Evolutionary conservation across 129 eudicot species (phyloP).

Genomic region (sunflower (Helianthus annuus)): HanXRQr2.0-SUNRISE NC_035445.2:172985477-172985976

Average conservation of each 20-base stretch:
- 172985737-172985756: conserved; percentile 31
- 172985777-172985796: not conserved
- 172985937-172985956: conserved; percentile 26
- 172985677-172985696: not conserved
- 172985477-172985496: too few species aligned
- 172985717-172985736: conserved; percentile 39
- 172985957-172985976: conserved; percentile 5
- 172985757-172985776: not conserved
- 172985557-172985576: too few species aligned
- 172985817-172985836: not conserved
- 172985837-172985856: conserved; percentile 18
- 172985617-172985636: not conserved
- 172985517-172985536: too few species aligned
- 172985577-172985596: too few species aligned
- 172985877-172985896: conserved; percentile 7
- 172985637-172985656: conserved; percentile 23
- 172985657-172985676: conserved; percentile 15
- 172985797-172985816: conserved; percentile 8
- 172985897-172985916: conserved; percentile 4
- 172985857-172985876: conserved; percentile 21
- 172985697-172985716: conserved; percentile 8
- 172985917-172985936: conserved; percentile 9
- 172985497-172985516: too few species aligned
- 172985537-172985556: too few species aligned
- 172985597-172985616: too few species aligned